Evolutionary conservation across 441 rosid genomes (phyloP).

Genomic region (Croton laevigatus): DNA sequence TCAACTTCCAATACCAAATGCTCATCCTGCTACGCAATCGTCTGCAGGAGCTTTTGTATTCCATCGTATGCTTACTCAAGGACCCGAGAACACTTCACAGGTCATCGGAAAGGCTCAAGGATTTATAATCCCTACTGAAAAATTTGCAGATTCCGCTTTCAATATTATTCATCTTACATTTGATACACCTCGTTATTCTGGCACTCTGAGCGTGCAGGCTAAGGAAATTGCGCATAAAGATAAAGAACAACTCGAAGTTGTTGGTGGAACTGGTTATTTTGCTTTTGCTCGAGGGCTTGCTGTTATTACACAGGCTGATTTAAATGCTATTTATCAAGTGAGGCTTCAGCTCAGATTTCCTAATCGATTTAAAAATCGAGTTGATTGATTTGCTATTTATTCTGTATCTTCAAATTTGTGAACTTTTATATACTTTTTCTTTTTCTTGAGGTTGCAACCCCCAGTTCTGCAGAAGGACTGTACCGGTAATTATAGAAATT

Average conservation of each 20-base stretch:
- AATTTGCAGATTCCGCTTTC: slow-evolving; percentile 59
- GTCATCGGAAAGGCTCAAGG: slow-evolving; percentile 76
- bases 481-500: too few relatives aligned
- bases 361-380: not conserved
- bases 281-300: slow-evolving; percentile 82
- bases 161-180: slow-evolving; percentile 67
- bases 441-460: too few relatives aligned
- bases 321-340: slow-evolving; percentile 48
- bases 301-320: slow-evolving; percentile 37
- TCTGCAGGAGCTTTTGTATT: slow-evolving; percentile 52
- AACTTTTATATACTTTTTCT: too few relatives aligned
- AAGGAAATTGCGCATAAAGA: slow-evolving; percentile 36
- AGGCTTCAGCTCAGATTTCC: slow-evolving; percentile 70
- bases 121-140: slow-evolving; percentile 58
- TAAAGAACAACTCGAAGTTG: slow-evolving; percentile 50
- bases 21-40: slow-evolving; percentile 12
- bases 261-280: slow-evolving; percentile 81
- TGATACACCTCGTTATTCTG: slow-evolving; percentile 46
- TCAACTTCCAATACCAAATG: slow-evolving; percentile 19
- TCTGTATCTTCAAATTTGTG: too few relatives aligned
- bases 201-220: slow-evolving; percentile 67
- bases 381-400: too few relatives aligned
- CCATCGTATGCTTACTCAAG: slow-evolving; percentile 57
- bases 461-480: too few relatives aligned
- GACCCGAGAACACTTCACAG: slow-evolving; percentile 64